A percentile compares a stretch with the other conserved stretches of the same genome.
These are phyloP conservation scores for Auricularia sp. DNA, from an alignment of 768 basidiomycete genomes.

Conservation along the genomic window DNA sequence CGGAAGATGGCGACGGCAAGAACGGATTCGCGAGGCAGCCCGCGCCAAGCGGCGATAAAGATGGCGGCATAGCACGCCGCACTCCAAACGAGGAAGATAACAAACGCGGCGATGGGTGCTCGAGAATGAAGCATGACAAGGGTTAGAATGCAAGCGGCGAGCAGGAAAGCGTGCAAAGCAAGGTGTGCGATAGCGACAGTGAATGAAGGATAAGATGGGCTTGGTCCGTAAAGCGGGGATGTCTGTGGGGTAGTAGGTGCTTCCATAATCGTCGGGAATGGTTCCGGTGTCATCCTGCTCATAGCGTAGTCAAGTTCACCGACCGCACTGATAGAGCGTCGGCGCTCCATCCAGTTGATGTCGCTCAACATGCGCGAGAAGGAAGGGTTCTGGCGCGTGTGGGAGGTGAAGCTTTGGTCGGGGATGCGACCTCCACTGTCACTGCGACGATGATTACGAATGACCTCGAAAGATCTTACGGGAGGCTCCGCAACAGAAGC, in stretches of 20 bases:
- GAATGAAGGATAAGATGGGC: slow-evolving; percentile 22
- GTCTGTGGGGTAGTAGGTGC: slow-evolving; percentile 30
- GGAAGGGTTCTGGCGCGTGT: slow-evolving; percentile 8
- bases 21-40: slow-evolving; percentile 46
- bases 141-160: slow-evolving; percentile 47
- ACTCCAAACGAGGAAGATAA: slow-evolving; percentile 54
- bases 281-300: slow-evolving; percentile 43
- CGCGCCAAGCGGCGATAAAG: slow-evolving; percentile 45
- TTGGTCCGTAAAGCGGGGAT: slow-evolving; percentile 37
- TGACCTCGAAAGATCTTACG: slow-evolving; percentile 35
- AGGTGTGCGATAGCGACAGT: slow-evolving; percentile 14
- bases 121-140: slow-evolving; percentile 50
- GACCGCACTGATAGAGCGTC: slow-evolving; percentile 60
- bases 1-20: slow-evolving; percentile 39
- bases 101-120: slow-evolving; percentile 46
- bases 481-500: background rate
- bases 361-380: slow-evolving; percentile 51
- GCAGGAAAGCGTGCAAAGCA: slow-evolving; percentile 40
- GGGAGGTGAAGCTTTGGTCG: background rate
- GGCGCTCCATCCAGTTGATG: slow-evolving; percentile 67
- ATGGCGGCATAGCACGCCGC: slow-evolving; percentile 46
- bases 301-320: slow-evolving; percentile 64
- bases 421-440: slow-evolving; percentile 21
- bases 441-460: slow-evolving; percentile 44
- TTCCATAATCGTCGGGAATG: slow-evolving; percentile 31